Base-by-base conservation (phyloP, 805 yeast species). In the Candida maesae region DNA sequence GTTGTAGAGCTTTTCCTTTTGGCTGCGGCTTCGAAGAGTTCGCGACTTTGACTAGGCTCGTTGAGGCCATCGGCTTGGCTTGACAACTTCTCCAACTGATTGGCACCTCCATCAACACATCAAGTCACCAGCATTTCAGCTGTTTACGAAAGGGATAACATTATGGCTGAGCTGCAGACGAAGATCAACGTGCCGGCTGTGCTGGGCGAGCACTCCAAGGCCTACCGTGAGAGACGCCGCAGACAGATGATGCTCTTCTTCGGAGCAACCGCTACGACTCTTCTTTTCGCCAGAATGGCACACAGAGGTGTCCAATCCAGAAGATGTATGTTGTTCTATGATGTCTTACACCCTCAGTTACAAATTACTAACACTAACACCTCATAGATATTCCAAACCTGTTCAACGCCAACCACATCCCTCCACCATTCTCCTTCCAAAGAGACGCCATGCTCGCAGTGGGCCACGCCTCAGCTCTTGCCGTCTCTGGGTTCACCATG, bases 391-490 rank as follows among this genome's bases (percentile, higher is more conserved):
- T 78, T 6, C 96, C 96, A 7, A 73, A 73, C 32, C 70, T 80
- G 53, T 90, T 85, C 63, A 89, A 86, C 53, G 87, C 90, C 11
- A 89, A 89, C 62, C 91, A 88, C 54, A 74, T 78, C 42, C 95
- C 95, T 2, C 96, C 96, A 5, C 70, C 79, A n/a, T 84, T 81
- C 55, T 81, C 84, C 23, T 80, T 85, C 58, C 79, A 85, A 46
- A 76, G 78, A 40, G 96, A 89, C 59, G 96, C 96, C 2, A 76
- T 87, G 25, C 78, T 80, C 30, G 96, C 96, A 0, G 87, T 90
- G 3, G 78, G 82, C 0, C 81, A 85, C 30, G 95, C 96, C 2
- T 77, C 95, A 0, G 63, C 84, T 35, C 65, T 90, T 14, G 85
- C 96, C 3, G 72, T 80, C 0, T 74, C 88, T 1, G 76, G 87